A percentile compares a stretch with the other conserved stretches of the same genome.
Evolutionary conservation across 345 rosid genomes (phyloP).

Genomic region (Salix purpurea): DNA sequence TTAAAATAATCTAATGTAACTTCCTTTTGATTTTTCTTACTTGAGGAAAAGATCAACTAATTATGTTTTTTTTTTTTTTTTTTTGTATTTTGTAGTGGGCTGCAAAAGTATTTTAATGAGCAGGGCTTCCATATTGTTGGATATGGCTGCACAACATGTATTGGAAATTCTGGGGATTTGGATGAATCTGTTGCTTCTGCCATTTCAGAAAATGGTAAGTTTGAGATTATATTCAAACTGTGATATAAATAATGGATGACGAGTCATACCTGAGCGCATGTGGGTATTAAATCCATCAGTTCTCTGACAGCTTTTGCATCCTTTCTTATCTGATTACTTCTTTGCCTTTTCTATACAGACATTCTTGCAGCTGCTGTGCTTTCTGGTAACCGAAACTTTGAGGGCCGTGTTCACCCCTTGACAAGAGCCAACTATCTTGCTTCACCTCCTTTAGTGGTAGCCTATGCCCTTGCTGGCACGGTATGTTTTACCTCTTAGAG

Average conservation of each 20-base stretch:
- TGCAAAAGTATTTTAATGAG: conserved; percentile 78
- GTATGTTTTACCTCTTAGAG: conserved; percentile 30
- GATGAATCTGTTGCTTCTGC: conserved; percentile 92
- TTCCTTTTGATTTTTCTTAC: background rate
- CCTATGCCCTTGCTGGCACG: conserved; percentile 99
- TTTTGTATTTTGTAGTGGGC: conserved; percentile 54
- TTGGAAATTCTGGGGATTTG: conserved; percentile 95
- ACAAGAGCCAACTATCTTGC: conserved; percentile 99
- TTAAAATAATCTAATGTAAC: background rate
- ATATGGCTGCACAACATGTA: conserved; percentile 97
- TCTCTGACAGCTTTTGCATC: background rate
- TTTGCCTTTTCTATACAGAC: conserved; percentile 40
- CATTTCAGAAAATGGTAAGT: conserved; percentile 81
- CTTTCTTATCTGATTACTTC: background rate
- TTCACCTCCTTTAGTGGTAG: conserved; percentile 97
- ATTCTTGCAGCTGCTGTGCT: conserved; percentile 92
- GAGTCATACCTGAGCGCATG: background rate
- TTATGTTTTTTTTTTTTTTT: background rate
- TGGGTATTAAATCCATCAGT: background rate
- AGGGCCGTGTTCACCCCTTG: conserved; percentile 96
- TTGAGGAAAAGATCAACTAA: background rate
- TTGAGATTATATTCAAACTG: background rate
- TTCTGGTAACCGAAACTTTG: conserved; percentile 95
- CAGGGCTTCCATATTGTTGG: conserved; percentile 96
- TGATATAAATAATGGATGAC: background rate